Conservation (phyloP, 2,329 filamentous ascomycete species). For the Lecanosticta acicola region DNA sequence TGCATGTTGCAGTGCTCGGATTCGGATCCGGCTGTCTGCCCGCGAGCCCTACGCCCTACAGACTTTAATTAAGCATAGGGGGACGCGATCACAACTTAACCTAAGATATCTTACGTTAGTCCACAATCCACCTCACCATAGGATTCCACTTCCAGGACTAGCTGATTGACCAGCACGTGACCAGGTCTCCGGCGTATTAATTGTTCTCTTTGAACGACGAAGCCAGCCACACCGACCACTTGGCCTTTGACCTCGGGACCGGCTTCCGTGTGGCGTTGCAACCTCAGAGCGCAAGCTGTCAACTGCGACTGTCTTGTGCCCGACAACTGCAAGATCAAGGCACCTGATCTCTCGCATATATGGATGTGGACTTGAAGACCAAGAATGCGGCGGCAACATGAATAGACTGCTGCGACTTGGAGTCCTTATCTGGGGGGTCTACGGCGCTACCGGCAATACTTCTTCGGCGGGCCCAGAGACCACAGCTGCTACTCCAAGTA, state of each 20-base stretch:
- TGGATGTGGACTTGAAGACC: constrained; percentile 2
- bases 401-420: constrained; percentile 21
- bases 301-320: constrained; percentile 6
- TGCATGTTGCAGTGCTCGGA: background rate
- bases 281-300: constrained; percentile 4
- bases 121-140: too few relatives aligned
- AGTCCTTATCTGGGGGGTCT: constrained; percentile 17
- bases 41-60: too few relatives aligned
- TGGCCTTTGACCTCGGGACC: background rate
- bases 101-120: too few relatives aligned
- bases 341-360: constrained; percentile 1
- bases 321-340: background rate
- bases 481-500: constrained; percentile 9
- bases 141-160: too few relatives aligned
- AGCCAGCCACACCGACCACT: background rate
- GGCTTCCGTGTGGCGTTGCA: background rate
- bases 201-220: background rate
- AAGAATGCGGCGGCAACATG: constrained; percentile 24
- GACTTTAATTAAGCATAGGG: too few relatives aligned
- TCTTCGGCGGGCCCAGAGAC: constrained; percentile 2
- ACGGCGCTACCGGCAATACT: constrained; percentile 12
- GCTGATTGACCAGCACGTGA: background rate
- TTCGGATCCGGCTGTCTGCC: background rate
- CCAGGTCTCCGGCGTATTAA: background rate
- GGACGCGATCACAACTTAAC: too few relatives aligned